phyloP scores from a whole-genome alignment of 2,329 filamentous ascomycete species.

The Fusarium oligoseptatum region DNA sequence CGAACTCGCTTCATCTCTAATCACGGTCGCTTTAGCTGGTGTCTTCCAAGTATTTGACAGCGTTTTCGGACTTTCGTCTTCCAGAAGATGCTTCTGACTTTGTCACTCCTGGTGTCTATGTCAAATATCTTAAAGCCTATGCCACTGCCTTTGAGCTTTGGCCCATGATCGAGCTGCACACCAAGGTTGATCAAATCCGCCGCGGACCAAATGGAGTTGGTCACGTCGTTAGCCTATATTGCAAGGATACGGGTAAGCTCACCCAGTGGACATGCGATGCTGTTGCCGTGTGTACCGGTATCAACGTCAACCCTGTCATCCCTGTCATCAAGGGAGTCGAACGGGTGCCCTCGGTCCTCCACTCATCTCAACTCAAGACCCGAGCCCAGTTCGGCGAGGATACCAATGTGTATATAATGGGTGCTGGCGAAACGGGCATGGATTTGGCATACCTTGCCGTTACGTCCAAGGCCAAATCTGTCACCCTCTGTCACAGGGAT shows the following conservation, averaged over 20 bases:
- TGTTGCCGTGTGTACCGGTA: conserved; percentile 60
- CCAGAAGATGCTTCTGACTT: conserved; percentile 59
- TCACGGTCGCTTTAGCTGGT: conserved; percentile 52
- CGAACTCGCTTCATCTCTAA: not conserved
- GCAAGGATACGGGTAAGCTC: not conserved
- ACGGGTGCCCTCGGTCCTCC: conserved; percentile 52
- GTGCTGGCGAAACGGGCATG: conserved; percentile 61
- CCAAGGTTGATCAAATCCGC: conserved; percentile 48
- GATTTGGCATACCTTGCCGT: conserved; percentile 61
- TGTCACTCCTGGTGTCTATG: conserved; percentile 55
- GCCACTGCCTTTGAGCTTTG: conserved; percentile 54
- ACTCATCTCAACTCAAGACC: conserved; percentile 59
- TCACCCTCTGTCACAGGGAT: conserved; percentile 60
- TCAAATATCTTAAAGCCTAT: conserved; percentile 59
- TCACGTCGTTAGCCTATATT: conserved; percentile 30
- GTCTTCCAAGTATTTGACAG: conserved; percentile 63
- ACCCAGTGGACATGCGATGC: conserved; percentile 57
- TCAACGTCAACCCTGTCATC: conserved; percentile 58
- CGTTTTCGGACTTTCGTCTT: conserved; percentile 64
- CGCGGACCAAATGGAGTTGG: conserved; percentile 20
- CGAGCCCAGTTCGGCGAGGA: conserved; percentile 56
- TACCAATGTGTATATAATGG: conserved; percentile 58
- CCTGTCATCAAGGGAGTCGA: conserved; percentile 56
- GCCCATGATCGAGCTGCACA: conserved; percentile 52
- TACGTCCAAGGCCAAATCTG: conserved; percentile 56